Conservation (phyloP, 2,329 filamentous ascomycete genomes). For the Trichoderma hamatum region DNA sequence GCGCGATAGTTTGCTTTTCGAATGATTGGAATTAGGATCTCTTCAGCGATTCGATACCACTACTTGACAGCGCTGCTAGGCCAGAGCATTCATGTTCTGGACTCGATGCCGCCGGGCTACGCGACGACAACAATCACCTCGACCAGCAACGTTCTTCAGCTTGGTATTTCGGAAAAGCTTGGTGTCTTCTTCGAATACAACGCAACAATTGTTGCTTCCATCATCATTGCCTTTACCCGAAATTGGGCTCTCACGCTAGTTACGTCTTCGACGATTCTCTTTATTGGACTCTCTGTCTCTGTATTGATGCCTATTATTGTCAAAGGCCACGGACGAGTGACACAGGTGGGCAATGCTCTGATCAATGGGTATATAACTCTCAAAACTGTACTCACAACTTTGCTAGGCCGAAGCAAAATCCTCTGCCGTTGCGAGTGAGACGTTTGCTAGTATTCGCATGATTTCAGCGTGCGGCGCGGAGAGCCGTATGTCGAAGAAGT, state of each 20-base stretch:
- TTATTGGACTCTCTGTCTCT: conserved; percentile 54
- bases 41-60: conserved; percentile 62
- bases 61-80: conserved; percentile 66
- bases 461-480: conserved; percentile 66
- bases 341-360: conserved; percentile 43
- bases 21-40: conserved; percentile 64
- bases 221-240: conserved; percentile 59
- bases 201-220: conserved; percentile 55
- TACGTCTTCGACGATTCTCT: conserved; percentile 58
- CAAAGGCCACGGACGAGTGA: conserved; percentile 51
- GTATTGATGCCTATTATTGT: conserved; percentile 59
- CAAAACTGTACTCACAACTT: background rate
- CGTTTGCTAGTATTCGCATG: conserved; percentile 63
- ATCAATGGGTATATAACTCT: background rate
- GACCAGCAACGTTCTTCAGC: conserved; percentile 65
- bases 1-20: conserved; percentile 57
- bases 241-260: conserved; percentile 64
- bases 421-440: conserved; percentile 62
- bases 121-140: conserved; percentile 65
- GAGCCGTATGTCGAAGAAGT: conserved; percentile 55
- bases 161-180: conserved; percentile 67
- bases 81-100: conserved; percentile 69
- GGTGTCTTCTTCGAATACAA: conserved; percentile 60
- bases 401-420: conserved; percentile 57
- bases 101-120: conserved; percentile 65